Evolutionary conservation across 2,329 filamentous ascomycete genomes (phyloP).

Genomic region (Calonectria pseudoreteaudii): DNA sequence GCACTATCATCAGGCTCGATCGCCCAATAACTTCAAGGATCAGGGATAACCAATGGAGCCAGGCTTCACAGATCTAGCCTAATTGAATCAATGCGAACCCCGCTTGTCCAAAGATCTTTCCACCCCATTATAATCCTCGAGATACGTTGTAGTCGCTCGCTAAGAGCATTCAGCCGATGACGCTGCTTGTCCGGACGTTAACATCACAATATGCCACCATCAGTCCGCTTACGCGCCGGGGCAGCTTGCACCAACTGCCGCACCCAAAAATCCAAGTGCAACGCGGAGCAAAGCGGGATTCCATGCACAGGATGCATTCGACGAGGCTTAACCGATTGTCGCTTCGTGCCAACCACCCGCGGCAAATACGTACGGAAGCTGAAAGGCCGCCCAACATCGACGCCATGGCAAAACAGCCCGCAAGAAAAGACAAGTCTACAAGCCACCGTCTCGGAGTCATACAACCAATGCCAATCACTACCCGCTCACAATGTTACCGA

Average conservation of each 20-base stretch:
- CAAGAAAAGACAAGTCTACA: too few species aligned
- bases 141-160: not conserved
- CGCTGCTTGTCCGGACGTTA: not conserved
- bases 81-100: not conserved
- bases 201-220: not conserved
- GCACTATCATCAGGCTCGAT: not conserved
- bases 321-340: not conserved
- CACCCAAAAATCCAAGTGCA: not conserved
- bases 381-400: not conserved
- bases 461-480: not conserved
- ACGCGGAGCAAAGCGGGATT: not conserved
- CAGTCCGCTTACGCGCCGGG: not conserved
- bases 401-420: too few species aligned
- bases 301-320: not conserved
- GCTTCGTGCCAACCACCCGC: not conserved
- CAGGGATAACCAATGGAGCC: not conserved
- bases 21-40: not conserved
- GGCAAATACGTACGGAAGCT: not conserved
- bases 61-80: not conserved
- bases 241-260: conserved; percentile 1
- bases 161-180: not conserved
- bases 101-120: not conserved
- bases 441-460: not conserved
- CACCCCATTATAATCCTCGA: not conserved
- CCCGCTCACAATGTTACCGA: not conserved